Base-by-base conservation (phyloP, 495 filamentous ascomycete genomes). In the Aspergillus bertholletiae region DNA sequence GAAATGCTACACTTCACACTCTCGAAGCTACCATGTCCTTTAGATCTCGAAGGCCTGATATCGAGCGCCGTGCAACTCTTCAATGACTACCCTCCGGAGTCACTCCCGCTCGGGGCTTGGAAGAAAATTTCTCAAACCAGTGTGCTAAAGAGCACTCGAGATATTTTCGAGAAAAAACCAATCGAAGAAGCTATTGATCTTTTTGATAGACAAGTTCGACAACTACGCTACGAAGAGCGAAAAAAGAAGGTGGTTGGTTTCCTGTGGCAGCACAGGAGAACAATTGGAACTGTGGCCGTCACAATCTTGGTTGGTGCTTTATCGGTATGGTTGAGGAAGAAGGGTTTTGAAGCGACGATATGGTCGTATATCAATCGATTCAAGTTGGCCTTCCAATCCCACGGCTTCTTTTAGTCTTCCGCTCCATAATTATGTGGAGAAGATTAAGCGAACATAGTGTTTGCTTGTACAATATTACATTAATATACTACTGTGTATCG, bases 1-100 rank as follows among this genome's bases (percentile, higher is more conserved):
- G 95, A 97, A 63, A 96, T 98, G 85, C 81, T 98, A 17, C 91
- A 96, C 69, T 89, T 84, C 44, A 84, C 87, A 6, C 80, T 98
- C 2, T 92, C 88, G 5, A 96, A 95, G 67, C 80, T 98, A 2
- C 94, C 94, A 0, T 81, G 80, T 41, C 85, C 88, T 9, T 78
- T 97, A n/a, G 83, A 96, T 59, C 70, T 98, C 22, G 94, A 98
- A 54, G 74, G 71, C 3, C 76, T 96, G 32, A 88, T 98, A 53
- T 57, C 69, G 17, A 72, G 74, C 24, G 85, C 95, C 13, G 72
- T 81, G 5, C 47, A 58, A 21, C 77, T 97, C 0, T 88, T 87
- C 69, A 61, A 74, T 7, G 61, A 72, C 4, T 73, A 88, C 57
- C 92, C 93, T 11, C 95, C 94, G 1, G 86, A 91, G 65, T 74